Evolutionary conservation across 2,329 filamentous ascomycete genomes (phyloP).

Genomic region (Penicillium thymicola): DNA sequence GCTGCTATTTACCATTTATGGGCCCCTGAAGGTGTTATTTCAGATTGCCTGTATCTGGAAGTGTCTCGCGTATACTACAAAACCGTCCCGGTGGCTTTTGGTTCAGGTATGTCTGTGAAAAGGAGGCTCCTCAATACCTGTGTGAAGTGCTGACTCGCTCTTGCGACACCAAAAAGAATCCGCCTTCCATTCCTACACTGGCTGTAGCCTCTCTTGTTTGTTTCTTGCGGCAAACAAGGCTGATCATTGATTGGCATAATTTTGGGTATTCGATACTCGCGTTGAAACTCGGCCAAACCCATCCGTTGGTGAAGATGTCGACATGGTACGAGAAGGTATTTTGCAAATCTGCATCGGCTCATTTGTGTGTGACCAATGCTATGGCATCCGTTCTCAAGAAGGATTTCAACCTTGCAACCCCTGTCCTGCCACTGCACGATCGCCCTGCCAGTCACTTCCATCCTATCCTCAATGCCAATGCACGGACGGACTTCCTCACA

Average conservation of each 20-base stretch:
- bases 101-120: constrained; percentile 58
- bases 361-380: constrained; percentile 84
- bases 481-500: constrained; percentile 60
- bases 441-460: constrained; percentile 79
- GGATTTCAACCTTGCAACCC: constrained; percentile 63
- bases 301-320: constrained; percentile 75
- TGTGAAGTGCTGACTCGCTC: not conserved
- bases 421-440: constrained; percentile 75
- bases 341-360: constrained; percentile 65
- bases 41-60: constrained; percentile 71
- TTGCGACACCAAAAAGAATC: constrained; percentile 60
- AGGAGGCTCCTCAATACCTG: not conserved
- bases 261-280: constrained; percentile 93
- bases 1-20: constrained; percentile 72
- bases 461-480: constrained; percentile 54
- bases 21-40: constrained; percentile 80
- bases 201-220: constrained; percentile 70
- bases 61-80: constrained; percentile 69
- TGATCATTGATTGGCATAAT: constrained; percentile 98
- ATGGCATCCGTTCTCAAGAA: constrained; percentile 73
- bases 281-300: constrained; percentile 58
- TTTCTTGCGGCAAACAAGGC: constrained; percentile 70
- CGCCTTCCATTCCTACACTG: constrained; percentile 89
- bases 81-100: constrained; percentile 78
- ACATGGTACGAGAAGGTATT: constrained; percentile 73